These are phyloP conservation scores for Alternaria conjuncta DNA, from an alignment of 2,329 filamentous ascomycete species.

Conservation along the genomic window DNA sequence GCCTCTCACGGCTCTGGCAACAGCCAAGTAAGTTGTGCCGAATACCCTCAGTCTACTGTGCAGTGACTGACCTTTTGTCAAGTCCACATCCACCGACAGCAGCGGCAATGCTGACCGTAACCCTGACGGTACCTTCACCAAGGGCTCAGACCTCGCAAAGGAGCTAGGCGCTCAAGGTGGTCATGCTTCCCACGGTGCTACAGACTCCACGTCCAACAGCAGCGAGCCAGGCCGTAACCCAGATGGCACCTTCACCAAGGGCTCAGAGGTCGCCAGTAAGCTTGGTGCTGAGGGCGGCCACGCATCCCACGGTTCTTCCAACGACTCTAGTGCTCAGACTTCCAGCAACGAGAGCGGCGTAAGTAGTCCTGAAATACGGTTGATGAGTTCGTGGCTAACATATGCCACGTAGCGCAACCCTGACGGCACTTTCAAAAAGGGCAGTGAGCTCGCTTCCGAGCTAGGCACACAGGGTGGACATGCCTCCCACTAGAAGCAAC, in stretches of 20 bases:
- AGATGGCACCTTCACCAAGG: slow-evolving; percentile 50
- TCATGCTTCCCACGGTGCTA: slow-evolving; percentile 40
- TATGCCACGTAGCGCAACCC: slow-evolving; percentile 50
- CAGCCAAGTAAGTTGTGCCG: background rate
- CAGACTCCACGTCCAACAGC: background rate
- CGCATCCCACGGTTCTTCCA: slow-evolving; percentile 34
- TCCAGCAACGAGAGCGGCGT: slow-evolving; percentile 26
- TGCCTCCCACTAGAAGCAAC: slow-evolving; percentile 25
- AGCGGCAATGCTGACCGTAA: slow-evolving; percentile 39
- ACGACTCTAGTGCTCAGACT: slow-evolving; percentile 10
- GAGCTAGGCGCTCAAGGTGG: slow-evolving; percentile 49
- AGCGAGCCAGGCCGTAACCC: slow-evolving; percentile 41
- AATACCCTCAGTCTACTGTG: background rate
- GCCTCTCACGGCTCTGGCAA: slow-evolving; percentile 41
- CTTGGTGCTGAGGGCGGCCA: slow-evolving; percentile 48
- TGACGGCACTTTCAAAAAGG: slow-evolving; percentile 48
- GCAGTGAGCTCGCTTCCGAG: slow-evolving; percentile 45
- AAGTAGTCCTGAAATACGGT: slow-evolving; percentile 30
- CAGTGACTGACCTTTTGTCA: background rate
- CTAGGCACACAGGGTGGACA: slow-evolving; percentile 43
- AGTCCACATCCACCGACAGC: background rate
- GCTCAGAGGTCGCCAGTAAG: slow-evolving; percentile 47
- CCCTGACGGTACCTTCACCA: slow-evolving; percentile 49
- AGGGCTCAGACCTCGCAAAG: slow-evolving; percentile 46
- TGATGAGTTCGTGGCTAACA: slow-evolving; percentile 27